phyloP scores from a whole-genome alignment of 2,329 filamentous ascomycete species.

The Cyphellophora europaea region DNA sequence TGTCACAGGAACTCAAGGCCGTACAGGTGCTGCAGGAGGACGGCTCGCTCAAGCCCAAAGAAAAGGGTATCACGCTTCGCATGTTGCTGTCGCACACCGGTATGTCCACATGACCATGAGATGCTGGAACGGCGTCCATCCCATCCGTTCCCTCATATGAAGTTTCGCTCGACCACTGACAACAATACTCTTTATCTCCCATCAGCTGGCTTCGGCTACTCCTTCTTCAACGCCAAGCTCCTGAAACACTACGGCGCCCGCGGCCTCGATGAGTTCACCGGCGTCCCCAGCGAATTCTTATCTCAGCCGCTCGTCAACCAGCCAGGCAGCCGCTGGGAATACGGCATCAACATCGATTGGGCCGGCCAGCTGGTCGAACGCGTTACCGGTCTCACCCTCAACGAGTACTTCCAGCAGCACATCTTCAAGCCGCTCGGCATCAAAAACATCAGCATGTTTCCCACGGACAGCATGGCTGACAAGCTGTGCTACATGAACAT shows the following conservation, averaged over 20 bases:
- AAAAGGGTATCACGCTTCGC: constrained; percentile 38
- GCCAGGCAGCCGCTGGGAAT: constrained; percentile 54
- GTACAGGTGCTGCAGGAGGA: constrained; percentile 34
- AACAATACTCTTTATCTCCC: neutral
- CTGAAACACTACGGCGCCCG: constrained; percentile 32
- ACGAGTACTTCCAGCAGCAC: constrained; percentile 40
- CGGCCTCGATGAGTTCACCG: constrained; percentile 50
- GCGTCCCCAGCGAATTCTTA: constrained; percentile 36
- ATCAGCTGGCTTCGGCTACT: constrained; percentile 32
- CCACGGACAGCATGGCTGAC: constrained; percentile 42
- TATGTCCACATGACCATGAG: constrained; percentile 22
- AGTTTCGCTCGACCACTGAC: no score
- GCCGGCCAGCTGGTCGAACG: constrained; percentile 42
- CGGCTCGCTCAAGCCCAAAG: constrained; percentile 26
- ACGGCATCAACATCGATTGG: constrained; percentile 49
- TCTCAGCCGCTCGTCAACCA: constrained; percentile 50
- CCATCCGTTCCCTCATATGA: no score
- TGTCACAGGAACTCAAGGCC: constrained; percentile 36
- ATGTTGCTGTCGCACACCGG: constrained; percentile 44
- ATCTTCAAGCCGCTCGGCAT: constrained; percentile 41
- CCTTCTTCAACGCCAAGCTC: constrained; percentile 37
- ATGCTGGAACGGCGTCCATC: neutral
- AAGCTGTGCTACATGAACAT: constrained; percentile 51
- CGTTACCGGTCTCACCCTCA: constrained; percentile 32
- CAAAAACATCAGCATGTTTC: constrained; percentile 49